A percentile compares a stretch with the other conserved stretches of the same genome.
phyloP scores from a whole-genome alignment of 106 monocot species.

The Alisma plantagoaquatica region DNA sequence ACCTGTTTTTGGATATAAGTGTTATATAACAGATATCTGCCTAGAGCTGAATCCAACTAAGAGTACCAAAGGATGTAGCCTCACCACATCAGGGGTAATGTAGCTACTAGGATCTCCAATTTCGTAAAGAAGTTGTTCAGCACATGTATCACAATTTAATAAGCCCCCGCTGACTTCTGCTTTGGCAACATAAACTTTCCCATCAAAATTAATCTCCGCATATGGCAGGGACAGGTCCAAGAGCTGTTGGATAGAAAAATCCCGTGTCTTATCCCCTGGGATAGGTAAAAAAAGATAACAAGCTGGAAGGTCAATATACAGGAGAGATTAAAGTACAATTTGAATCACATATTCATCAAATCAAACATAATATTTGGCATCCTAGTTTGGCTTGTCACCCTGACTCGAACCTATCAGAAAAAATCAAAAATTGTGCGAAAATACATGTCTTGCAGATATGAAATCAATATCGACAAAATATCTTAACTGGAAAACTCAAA shows the following conservation, averaged over 20 bases:
- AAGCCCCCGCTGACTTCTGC: constrained; percentile 81
- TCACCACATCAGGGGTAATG: constrained; percentile 94
- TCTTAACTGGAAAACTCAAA: too few relatives aligned
- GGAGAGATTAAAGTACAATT: too few relatives aligned
- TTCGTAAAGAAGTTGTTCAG: constrained; percentile 95
- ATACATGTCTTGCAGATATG: too few relatives aligned
- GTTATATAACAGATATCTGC: too few relatives aligned
- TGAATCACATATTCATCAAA: too few relatives aligned
- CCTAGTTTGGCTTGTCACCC: too few relatives aligned
- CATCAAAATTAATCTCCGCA: constrained; percentile 67
- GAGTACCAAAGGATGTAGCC: background rate
- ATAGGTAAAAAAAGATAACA: background rate
- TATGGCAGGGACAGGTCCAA: constrained; percentile 93
- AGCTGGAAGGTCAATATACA: too few relatives aligned
- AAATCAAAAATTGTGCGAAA: too few relatives aligned
- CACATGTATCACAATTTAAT: constrained; percentile 59
- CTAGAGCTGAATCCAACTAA: too few relatives aligned
- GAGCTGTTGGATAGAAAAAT: constrained; percentile 63
- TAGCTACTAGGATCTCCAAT: constrained; percentile 82
- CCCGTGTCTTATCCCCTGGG: constrained; percentile 66
- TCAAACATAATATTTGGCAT: too few relatives aligned
- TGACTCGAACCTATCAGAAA: too few relatives aligned
- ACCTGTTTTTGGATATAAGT: constrained; percentile 27
- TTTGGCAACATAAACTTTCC: constrained; percentile 72
- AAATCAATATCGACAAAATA: too few relatives aligned